A percentile compares a stretch with the other conserved stretches of the same genome.
These are phyloP conservation scores for Colletotrichum higginsianum DNA, from an alignment of 2,329 filamentous ascomycete species.

Conservation along the genomic window DNA sequence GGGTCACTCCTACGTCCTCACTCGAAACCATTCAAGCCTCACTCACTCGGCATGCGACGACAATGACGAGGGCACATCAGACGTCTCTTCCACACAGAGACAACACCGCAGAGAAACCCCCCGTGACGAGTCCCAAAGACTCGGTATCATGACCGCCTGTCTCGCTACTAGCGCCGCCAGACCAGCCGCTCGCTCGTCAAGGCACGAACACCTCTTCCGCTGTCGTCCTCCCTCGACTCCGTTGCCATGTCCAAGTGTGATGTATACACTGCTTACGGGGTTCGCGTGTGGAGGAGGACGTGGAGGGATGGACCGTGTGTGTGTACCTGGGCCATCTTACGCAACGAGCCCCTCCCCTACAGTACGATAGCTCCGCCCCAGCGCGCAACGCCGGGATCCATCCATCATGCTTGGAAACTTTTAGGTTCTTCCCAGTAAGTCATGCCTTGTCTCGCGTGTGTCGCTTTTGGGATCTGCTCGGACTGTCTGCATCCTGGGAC, in stretches of 20 bases:
- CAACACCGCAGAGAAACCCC: not conserved
- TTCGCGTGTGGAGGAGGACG: not conserved
- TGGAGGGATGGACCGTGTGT: conserved; percentile 5
- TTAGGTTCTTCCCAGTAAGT: conserved; percentile 1
- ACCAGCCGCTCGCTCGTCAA: not conserved
- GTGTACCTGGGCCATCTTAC: not conserved
- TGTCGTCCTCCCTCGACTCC: not conserved
- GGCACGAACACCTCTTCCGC: not conserved
- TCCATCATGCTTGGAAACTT: conserved; percentile 19
- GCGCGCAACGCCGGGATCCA: conserved; percentile 29
- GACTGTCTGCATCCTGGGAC: conserved; percentile 2
- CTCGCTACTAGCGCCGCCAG: conserved; percentile 17
- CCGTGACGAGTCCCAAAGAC: conserved; percentile 23
- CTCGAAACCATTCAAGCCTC: too few relatives aligned
- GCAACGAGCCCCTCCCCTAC: not conserved
- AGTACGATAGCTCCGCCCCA: conserved; percentile 30
- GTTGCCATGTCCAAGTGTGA: not conserved
- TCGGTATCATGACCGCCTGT: conserved; percentile 23
- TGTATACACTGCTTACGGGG: too few relatives aligned
- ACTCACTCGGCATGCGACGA: not conserved
- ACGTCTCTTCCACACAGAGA: conserved; percentile 1
- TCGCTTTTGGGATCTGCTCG: conserved; percentile 1
- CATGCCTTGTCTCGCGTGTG: conserved; percentile 15
- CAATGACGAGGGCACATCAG: conserved; percentile 7
- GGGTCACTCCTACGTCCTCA: too few relatives aligned